Evolutionary conservation across 495 filamentous ascomycete genomes (phyloP).

Genomic region (Aspergillus sparsus): DNA sequence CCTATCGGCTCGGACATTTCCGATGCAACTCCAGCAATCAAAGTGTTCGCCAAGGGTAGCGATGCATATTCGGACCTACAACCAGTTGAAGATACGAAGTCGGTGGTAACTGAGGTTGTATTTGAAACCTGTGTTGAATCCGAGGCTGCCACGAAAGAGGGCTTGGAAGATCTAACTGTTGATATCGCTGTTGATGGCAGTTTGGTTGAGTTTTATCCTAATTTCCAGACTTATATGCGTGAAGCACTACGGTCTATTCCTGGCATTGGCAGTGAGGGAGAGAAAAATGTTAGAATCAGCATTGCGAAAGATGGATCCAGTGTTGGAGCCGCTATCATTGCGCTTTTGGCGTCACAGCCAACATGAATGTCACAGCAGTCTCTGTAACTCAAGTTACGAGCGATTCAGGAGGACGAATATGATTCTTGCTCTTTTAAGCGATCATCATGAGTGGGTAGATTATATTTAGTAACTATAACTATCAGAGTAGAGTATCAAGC

Average conservation of each 20-base stretch:
- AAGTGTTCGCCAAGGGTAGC: not conserved
- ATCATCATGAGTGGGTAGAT: too few species aligned
- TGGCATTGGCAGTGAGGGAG: conserved; percentile 33
- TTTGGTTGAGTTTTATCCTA: conserved; percentile 14
- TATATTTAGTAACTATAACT: too few species aligned
- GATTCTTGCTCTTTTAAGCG: too few species aligned
- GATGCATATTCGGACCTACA: not conserved
- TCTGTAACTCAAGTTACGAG: too few species aligned
- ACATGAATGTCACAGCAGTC: too few species aligned
- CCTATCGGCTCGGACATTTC: too few species aligned
- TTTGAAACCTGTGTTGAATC: not conserved
- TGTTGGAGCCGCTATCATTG: conserved; percentile 42
- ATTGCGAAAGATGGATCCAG: conserved; percentile 45
- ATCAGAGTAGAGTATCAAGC: too few species aligned
- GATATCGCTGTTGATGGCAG: conserved; percentile 14
- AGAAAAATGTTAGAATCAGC: conserved; percentile 35
- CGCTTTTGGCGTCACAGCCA: conserved; percentile 27
- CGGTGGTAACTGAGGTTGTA: conserved; percentile 3
- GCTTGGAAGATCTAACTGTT: conserved; percentile 4
- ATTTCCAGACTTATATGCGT: conserved; percentile 35
- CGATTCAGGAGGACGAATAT: too few species aligned
- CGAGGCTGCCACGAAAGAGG: not conserved
- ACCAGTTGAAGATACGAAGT: not conserved
- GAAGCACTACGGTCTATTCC: conserved; percentile 35
- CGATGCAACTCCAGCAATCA: not conserved